Conservation (phyloP, 805 yeast genomes). For the Metschnikowia koreensis region DNA sequence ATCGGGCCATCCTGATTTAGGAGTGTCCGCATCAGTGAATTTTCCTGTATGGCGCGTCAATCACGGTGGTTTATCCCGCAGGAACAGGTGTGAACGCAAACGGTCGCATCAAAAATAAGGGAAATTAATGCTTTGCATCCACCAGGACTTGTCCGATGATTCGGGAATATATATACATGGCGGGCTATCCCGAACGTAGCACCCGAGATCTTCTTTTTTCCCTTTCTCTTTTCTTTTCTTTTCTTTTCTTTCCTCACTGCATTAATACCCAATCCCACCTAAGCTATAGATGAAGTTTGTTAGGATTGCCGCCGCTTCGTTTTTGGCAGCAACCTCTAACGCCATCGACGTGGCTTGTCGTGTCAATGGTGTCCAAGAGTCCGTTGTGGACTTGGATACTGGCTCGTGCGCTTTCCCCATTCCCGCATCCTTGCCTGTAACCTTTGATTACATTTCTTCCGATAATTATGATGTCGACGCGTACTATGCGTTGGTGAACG, state of each 20-base stretch:
- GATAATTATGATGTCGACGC: constrained; percentile 35
- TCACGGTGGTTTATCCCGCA: background rate
- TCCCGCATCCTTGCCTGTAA: constrained; percentile 27
- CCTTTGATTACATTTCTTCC: constrained; percentile 25
- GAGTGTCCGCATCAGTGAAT: background rate
- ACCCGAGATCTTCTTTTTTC: too few relatives aligned
- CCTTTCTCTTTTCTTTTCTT: too few relatives aligned
- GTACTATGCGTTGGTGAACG: constrained; percentile 31
- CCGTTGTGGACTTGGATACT: constrained; percentile 40
- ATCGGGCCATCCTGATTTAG: background rate
- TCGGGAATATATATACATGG: too few relatives aligned
- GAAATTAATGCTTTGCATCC: too few relatives aligned
- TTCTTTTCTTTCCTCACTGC: background rate
- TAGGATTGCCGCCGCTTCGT: constrained; percentile 22
- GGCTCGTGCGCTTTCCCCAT: constrained; percentile 40
- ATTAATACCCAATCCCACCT: too few relatives aligned
- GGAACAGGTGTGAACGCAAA: background rate
- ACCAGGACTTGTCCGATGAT: too few relatives aligned
- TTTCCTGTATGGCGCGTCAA: background rate
- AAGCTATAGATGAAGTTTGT: constrained; percentile 21
- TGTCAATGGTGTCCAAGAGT: constrained; percentile 32
- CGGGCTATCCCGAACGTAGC: too few relatives aligned
- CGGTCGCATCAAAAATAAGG: background rate
- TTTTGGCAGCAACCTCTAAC: constrained; percentile 21
- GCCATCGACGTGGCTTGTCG: constrained; percentile 39